Conservation (phyloP, 2,329 filamentous ascomycete genomes). For the Ceratocystis harringtonii region DNA sequence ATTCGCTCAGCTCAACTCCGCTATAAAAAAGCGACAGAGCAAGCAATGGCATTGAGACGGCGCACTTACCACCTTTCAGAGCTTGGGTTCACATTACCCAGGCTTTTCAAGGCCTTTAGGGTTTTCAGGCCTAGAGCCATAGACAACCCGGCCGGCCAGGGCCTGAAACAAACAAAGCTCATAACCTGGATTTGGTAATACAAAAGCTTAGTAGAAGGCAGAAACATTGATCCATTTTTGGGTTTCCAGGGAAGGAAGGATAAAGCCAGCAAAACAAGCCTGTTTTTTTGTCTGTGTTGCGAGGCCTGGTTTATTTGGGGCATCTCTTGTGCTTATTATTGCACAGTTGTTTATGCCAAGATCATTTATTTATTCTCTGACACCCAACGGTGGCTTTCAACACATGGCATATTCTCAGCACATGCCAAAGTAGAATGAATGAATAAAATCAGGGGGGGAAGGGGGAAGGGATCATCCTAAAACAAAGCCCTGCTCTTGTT, state of each 20-base stretch:
- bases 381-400: background rate
- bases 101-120: background rate
- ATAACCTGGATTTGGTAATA: background rate
- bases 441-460: no score
- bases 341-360: background rate
- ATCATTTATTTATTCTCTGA: background rate
- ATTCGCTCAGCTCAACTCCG: background rate
- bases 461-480: no score
- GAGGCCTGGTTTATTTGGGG: no score
- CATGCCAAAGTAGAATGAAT: no score
- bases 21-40: background rate
- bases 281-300: background rate
- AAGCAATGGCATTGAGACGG: background rate
- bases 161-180: background rate
- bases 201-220: background rate
- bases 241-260: background rate
- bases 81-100: no score
- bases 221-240: background rate
- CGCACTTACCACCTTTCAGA: background rate
- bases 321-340: background rate
- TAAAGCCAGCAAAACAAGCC: background rate
- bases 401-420: no score
- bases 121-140: background rate
- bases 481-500: no score
- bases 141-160: background rate